Percentiles rank a stretch among this genome's conserved stretches.
Conservation (phyloP, 345 rosid genomes). For the Eucalyptus pauciflora region DNA sequence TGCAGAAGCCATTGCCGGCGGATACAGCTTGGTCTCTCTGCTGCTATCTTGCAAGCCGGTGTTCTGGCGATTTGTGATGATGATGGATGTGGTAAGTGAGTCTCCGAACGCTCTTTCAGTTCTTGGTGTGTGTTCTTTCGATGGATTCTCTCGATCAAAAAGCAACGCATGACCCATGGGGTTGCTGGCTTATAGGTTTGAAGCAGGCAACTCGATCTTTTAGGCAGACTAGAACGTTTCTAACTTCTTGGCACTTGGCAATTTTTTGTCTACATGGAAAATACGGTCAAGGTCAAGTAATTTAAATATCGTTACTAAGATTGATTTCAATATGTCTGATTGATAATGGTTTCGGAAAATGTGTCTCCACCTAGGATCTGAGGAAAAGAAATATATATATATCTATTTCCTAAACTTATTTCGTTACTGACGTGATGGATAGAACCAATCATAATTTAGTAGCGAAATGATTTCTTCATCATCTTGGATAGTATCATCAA, state of each 20-base stretch:
- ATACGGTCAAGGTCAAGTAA: neutral
- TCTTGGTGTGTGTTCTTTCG: neutral
- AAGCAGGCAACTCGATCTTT: neutral
- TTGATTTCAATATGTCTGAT: neutral
- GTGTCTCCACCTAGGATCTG: rapidly evolving
- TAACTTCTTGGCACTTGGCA: neutral
- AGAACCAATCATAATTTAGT: neutral
- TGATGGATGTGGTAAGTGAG: slow-evolving; percentile 27
- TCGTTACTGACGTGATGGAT: neutral
- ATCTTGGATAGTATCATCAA: rapidly evolving
- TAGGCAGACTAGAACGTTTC: neutral
- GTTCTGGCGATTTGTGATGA: slow-evolving; percentile 10
- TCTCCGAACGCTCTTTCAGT: neutral
- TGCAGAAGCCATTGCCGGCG: slow-evolving; percentile 37
- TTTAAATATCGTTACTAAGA: neutral
- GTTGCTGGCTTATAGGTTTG: neutral
- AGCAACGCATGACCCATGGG: no score
- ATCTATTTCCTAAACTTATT: rapidly evolving
- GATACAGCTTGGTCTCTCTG: slow-evolving; percentile 15
- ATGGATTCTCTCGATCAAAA: neutral
- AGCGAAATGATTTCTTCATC: neutral
- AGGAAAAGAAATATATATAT: neutral
- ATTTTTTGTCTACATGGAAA: neutral
- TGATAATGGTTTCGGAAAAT: neutral
- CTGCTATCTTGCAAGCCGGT: slow-evolving; percentile 7